Base-by-base conservation (phyloP, 2,329 filamentous ascomycete genomes). In the Trichoderma sp. region DNA sequence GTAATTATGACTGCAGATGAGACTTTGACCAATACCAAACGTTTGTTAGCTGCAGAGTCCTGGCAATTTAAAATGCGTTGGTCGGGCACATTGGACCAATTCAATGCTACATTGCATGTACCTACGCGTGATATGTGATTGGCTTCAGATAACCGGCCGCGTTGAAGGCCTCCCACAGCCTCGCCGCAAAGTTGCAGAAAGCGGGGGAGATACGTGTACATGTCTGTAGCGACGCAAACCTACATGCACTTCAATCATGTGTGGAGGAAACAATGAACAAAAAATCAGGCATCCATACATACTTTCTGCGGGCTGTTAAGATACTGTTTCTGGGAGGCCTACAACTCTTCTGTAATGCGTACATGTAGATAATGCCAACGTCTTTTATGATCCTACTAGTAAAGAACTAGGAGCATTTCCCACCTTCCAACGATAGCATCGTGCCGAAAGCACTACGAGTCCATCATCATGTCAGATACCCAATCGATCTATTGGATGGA, bases 151-250 rank as follows among this genome's bases (percentile, higher is more conserved):
- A 39, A 24, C 18, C 16, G 51, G 63, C 52, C 28, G 52, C 63
- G 8, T 58, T 46, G 63, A 58, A 58, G 63, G 63, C 63, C 54
- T 59, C 63, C 52, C 52, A n/a, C 39, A 59, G 63, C 14, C 39
- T 46, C 5, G 21, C 14, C 30, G 13, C 34, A 60, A 49, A 11
- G 37, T 5, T 46, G 56, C 56, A 39, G 32, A 10, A 21, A 37
- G 56, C 32, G n/a, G 32, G 11, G 13, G n/a, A 60, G 6, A 26
- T 26, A 43, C 39, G 39, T 43, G 39, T 43, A 43, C 39, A 43
- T 43, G 39, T 4, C 8, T n/a, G 39, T 43, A 16, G 34, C 21
- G 18, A 18, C 24, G 21, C 16, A 60, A 14, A 46, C 28, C 37
- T 30, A 21, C 34, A 34, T 13, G 11, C 32, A 34, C 11, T 11